Evolutionary conservation across 2,329 filamentous ascomycete species (phyloP).

Genomic region (Botryotinia convoluta): DNA sequence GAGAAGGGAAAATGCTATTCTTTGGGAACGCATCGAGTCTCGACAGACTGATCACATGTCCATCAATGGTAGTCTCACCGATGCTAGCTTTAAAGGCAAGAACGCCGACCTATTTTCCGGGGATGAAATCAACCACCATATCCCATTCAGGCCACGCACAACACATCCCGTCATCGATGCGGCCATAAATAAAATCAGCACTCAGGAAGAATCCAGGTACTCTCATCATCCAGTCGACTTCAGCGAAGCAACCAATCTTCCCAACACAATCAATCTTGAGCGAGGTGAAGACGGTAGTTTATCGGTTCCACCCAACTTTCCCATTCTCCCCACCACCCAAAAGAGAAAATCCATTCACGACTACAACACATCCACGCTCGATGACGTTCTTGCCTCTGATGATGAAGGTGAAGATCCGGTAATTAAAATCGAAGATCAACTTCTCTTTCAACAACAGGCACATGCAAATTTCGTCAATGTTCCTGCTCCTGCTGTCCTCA

Average conservation of each 20-base stretch:
- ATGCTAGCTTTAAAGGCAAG: not conserved
- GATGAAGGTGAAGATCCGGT: not conserved
- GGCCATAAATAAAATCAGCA: not conserved
- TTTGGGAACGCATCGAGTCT: slow-evolving; percentile 13
- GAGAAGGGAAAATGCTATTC: slow-evolving; percentile 24
- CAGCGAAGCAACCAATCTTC: not conserved
- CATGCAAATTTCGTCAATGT: slow-evolving; percentile 22
- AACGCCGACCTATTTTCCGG: not conserved
- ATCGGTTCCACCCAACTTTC: not conserved
- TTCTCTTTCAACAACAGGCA: slow-evolving; percentile 16
- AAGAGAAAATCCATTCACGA: not conserved
- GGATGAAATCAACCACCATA: not conserved
- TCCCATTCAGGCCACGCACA: not conserved
- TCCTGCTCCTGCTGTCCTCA: slow-evolving; percentile 26
- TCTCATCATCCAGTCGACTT: not conserved
- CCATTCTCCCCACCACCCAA: too few relatives aligned
- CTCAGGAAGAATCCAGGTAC: not conserved
- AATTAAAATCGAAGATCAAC: slow-evolving; percentile 3
- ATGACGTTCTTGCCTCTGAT: not conserved
- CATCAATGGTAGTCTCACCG: not conserved
- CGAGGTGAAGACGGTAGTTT: not conserved
- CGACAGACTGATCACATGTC: not conserved
- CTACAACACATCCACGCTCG: not conserved
- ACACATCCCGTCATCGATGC: not conserved
- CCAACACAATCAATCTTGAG: not conserved